phyloP scores from a whole-genome alignment of 306 rosid species.

The Begonia peltatifolia region DNA sequence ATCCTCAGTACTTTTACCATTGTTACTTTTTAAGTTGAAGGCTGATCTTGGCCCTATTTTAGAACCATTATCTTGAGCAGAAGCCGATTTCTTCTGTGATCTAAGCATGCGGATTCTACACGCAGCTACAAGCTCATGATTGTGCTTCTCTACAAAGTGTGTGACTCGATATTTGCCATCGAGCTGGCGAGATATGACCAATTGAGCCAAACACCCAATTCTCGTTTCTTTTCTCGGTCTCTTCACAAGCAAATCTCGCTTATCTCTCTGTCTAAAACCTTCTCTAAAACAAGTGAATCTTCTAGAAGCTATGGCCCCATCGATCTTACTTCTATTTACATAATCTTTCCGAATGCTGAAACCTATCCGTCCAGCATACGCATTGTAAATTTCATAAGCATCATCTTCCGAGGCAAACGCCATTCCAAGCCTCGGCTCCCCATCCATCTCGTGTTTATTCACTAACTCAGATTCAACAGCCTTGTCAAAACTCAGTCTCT shows the following conservation, averaged over 20 bases:
- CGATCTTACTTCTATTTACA: constrained; percentile 55
- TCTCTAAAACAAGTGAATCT: constrained; percentile 54
- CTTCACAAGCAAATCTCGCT: constrained; percentile 26
- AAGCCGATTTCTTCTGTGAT: constrained; percentile 40
- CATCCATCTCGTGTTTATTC: constrained; percentile 26
- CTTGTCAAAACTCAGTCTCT: constrained; percentile 37
- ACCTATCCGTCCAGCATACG: constrained; percentile 43
- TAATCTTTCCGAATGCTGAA: constrained; percentile 59
- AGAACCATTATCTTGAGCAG: constrained; percentile 20
- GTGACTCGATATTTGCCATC: constrained; percentile 49
- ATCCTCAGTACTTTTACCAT: constrained; percentile 13
- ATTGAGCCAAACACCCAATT: constrained; percentile 51
- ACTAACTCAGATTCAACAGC: constrained; percentile 32
- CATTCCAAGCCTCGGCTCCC: constrained; percentile 45
- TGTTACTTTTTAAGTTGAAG: constrained; percentile 13
- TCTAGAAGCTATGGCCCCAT: constrained; percentile 49
- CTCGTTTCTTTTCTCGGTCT: constrained; percentile 51
- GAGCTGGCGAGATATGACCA: constrained; percentile 41
- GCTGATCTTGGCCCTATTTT: constrained; percentile 10
- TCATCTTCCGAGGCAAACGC: constrained; percentile 42
- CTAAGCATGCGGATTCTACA: constrained; percentile 42
- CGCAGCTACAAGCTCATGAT: constrained; percentile 49
- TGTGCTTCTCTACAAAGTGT: constrained; percentile 50
- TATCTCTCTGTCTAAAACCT: constrained; percentile 54
- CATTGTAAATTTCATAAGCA: constrained; percentile 47